Percentiles rank a stretch among this genome's conserved stretches.
These are phyloP conservation scores for Pseudopithomyces chartarum DNA, from an alignment of 2,329 filamentous ascomycete genomes.

Conservation along the genomic window DNA sequence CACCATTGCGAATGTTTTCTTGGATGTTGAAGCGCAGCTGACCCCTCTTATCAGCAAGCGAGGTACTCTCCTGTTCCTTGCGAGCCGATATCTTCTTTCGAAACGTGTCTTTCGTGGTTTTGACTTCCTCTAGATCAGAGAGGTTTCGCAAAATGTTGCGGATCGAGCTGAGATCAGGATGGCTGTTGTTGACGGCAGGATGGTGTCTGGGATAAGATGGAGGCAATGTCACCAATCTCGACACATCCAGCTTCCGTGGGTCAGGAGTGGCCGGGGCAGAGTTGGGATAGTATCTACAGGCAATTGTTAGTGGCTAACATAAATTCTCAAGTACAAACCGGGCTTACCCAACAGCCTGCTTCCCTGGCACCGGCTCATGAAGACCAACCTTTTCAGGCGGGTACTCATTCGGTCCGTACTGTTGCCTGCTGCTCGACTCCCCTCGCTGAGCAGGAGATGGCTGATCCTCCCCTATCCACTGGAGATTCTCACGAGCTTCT, in stretches of 20 bases:
- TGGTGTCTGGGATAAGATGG: constrained; percentile 94
- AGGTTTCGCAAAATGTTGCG: constrained; percentile 75
- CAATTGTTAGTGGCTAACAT: background rate
- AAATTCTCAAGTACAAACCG: background rate
- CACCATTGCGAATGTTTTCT: constrained; percentile 75
- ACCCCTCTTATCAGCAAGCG: constrained; percentile 66
- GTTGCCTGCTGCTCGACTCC: constrained; percentile 36
- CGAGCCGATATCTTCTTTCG: constrained; percentile 57
- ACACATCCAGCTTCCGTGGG: constrained; percentile 76
- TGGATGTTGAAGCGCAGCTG: constrained; percentile 77
- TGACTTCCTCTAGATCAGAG: constrained; percentile 74
- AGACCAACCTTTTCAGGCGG: constrained; percentile 68
- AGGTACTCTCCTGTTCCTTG: constrained; percentile 56
- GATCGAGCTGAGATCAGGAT: constrained; percentile 83
- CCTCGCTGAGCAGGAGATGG: constrained; percentile 38
- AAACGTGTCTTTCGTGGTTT: constrained; percentile 66
- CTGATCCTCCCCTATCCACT: constrained; percentile 62
- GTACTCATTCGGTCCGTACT: constrained; percentile 63
- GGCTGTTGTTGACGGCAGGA: constrained; percentile 93
- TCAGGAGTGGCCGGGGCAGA: constrained; percentile 53
- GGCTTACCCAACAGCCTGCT: constrained; percentile 45
- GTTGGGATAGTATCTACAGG: constrained; percentile 24
- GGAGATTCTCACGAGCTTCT: constrained; percentile 72
- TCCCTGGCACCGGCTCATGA: constrained; percentile 51
- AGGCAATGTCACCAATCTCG: constrained; percentile 87